Conservation (phyloP, 495 filamentous ascomycete species). For the Lasiosphaeriaceae sp. region DNA sequence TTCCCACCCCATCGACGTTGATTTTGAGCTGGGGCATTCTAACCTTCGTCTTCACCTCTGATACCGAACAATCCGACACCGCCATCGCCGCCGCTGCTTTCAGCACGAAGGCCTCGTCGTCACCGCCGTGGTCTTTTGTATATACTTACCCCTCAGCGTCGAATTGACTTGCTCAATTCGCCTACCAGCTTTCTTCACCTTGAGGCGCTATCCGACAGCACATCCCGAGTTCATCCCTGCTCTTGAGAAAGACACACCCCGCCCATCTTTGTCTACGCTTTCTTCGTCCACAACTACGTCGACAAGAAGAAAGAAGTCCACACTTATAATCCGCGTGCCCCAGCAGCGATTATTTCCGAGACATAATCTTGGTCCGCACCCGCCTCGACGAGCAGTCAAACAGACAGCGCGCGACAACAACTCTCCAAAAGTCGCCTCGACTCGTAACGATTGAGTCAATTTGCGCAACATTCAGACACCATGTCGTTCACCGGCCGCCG, state of each 20-base stretch:
- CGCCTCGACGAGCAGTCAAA: neutral
- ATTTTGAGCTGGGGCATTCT: neutral
- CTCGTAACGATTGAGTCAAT: neutral
- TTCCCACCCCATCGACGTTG: neutral
- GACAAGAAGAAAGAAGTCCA: neutral
- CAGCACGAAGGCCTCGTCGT: neutral
- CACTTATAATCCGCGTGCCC: too few species aligned
- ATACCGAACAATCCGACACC: neutral
- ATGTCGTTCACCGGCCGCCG: slow-evolving; percentile 71
- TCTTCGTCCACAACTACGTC: neutral
- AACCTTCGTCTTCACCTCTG: neutral
- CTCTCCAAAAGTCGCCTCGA: neutral
- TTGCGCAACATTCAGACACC: slow-evolving; percentile 7
- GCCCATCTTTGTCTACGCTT: neutral
- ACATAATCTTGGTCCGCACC: neutral
- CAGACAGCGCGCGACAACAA: neutral
- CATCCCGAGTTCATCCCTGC: slow-evolving; percentile 4
- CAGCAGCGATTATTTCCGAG: neutral
- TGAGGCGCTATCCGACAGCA: neutral
- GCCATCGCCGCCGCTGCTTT: neutral
- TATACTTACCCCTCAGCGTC: neutral
- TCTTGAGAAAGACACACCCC: slow-evolving; percentile 8
- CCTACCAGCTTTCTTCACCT: neutral
- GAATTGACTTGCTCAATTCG: neutral
- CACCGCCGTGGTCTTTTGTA: neutral